Conservation (phyloP, 345 rosid species). For the Carallia brachiata region DNA sequence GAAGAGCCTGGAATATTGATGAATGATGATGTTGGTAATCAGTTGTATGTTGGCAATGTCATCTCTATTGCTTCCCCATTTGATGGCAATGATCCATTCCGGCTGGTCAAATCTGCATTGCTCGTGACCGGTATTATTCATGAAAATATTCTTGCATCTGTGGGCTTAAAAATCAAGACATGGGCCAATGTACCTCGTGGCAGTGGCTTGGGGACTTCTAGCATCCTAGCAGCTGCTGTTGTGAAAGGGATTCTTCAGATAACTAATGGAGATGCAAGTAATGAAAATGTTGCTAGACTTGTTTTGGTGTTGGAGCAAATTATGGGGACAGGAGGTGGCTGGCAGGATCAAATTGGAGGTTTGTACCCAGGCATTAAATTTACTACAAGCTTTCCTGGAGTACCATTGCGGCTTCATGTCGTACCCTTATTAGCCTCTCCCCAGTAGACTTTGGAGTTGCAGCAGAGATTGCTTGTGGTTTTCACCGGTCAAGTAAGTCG, state of each 20-base stretch:
- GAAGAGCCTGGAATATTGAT: conserved; percentile 54
- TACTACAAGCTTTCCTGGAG: conserved; percentile 87
- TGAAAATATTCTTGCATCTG: conserved; percentile 36
- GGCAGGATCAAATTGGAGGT: conserved; percentile 99
- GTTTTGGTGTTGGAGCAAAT: conserved; percentile 90
- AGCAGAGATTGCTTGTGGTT: conserved; percentile 75
- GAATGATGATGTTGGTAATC: conserved; percentile 69
- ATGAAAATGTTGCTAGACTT: conserved; percentile 83
- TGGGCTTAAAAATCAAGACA: conserved; percentile 69
- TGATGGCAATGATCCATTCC: conserved; percentile 58
- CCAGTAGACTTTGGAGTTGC: conserved; percentile 59
- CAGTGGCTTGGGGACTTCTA: conserved; percentile 94
- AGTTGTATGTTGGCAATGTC: conserved; percentile 47
- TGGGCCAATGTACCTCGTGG: conserved; percentile 98
- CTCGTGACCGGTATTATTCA: conserved; percentile 69
- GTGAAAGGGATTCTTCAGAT: conserved; percentile 85
- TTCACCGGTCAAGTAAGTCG: conserved; percentile 91
- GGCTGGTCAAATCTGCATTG: conserved; percentile 87
- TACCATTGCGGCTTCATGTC: conserved; percentile 88
- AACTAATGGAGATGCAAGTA: conserved; percentile 62
- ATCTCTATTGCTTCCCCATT: conserved; percentile 63
- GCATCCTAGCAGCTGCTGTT: conserved; percentile 96
- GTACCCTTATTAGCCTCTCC: conserved; percentile 69
- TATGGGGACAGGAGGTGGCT: conserved; percentile 99
- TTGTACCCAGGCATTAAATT: conserved; percentile 84